Conservation (phyloP, 208 protist genomes). For the Trypanosoma brucei region DNA sequence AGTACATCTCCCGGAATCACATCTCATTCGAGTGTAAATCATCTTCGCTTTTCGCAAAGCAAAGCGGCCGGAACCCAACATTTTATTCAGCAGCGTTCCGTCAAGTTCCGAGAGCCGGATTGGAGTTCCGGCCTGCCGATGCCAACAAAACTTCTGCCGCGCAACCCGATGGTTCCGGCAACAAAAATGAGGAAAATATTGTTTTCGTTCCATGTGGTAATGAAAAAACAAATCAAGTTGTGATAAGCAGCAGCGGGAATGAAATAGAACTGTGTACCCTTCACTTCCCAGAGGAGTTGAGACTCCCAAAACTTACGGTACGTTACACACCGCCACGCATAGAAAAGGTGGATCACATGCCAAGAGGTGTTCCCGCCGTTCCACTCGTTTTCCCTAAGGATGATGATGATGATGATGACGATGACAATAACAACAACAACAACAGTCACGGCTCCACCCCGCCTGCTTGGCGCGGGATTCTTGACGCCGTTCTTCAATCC, state of each 20-base stretch:
- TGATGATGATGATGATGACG: slow-evolving; percentile 44
- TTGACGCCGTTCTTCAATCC: slow-evolving; percentile 7
- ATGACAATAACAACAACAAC: slow-evolving; percentile 14
- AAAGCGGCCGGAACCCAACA: slow-evolving; percentile 65
- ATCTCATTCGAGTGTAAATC: slow-evolving; percentile 38
- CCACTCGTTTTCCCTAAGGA: slow-evolving; percentile 25
- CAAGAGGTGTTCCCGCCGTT: slow-evolving; percentile 6
- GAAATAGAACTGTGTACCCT: slow-evolving; percentile 27
- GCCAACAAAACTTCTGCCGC: no score
- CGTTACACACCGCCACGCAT: slow-evolving; percentile 28
- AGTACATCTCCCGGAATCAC: slow-evolving; percentile 70
- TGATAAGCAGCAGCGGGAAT: no score
- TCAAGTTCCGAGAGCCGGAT: slow-evolving; percentile 7
- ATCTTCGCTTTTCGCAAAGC: slow-evolving; percentile 30
- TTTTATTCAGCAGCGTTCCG: slow-evolving; percentile 36
- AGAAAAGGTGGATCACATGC: not conserved
- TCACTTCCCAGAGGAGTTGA: slow-evolving; percentile 62
- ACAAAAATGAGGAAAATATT: no score
- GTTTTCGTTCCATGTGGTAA: no score
- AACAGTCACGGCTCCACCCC: not conserved
- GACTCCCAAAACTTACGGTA: slow-evolving; percentile 42
- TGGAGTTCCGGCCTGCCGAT: no score
- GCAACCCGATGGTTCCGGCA: no score
- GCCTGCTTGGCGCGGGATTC: slow-evolving; percentile 5
- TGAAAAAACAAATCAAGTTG: no score